Base-by-base conservation (phyloP, 495 filamentous ascomycete genomes). In the Penicillium cinerascens region DNA sequence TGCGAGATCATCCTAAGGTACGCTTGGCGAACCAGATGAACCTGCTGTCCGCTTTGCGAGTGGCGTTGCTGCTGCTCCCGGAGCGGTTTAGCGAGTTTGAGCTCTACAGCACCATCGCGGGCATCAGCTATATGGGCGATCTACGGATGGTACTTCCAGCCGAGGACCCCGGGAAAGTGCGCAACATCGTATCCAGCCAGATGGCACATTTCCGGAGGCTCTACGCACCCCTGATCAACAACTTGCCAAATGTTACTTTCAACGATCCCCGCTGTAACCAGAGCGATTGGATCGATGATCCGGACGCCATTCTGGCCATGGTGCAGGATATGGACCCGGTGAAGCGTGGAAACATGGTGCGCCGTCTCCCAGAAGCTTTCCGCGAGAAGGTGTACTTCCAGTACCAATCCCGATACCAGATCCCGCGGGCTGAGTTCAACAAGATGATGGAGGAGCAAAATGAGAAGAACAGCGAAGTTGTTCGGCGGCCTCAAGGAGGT, bases 1-100 rank as follows among this genome's bases (percentile, higher is more conserved):
- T 98, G 5, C 86, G 91, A 18, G 93, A 98, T 58, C 89, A 97
- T 61, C 87, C 95, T 2, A 82, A 84, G 44, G 89, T 98, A 29
- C 88, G 92, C 16, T 77, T 96, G 18, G 88, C 93, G 5, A 97
- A 97, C 66, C 95, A 97, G 66, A 84, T 93, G 68, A 98, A 98
- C 64, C 80, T 98, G 6, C 70, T 97, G 18, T 93, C 92, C 6
- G 93, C 93, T 3, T 74, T 97, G 20, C 87, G 95, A 20, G 92
- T 91, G 16, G 90, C 93, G 0, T 80, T 98, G 10, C 76, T 98
- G 2, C 77, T 97, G 16, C 79, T 98, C 1, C 92, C 92, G 0
- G 80, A 84, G 1, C 73, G 72, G 2, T 98, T 98, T 69, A 91
- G 85, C 22, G 93, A 98, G 63, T 83, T 86, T 50, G 78, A 96